Conservation (phyloP, 1,284 basidiomycete species). For the Microbotryum saponariae region DNA sequence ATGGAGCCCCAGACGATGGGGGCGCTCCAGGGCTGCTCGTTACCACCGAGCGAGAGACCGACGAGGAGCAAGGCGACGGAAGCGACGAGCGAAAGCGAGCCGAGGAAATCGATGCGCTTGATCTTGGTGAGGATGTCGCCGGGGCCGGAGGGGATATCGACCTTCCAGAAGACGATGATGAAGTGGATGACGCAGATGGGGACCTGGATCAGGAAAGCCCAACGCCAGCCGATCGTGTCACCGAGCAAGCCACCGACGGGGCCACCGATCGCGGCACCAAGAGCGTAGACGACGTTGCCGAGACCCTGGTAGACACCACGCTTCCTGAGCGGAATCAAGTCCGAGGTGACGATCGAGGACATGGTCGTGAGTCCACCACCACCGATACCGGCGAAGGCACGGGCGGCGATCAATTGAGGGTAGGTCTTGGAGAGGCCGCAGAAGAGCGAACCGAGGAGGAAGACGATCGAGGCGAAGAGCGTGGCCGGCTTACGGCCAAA, state of each 20-base stretch:
- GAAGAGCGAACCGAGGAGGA: constrained; percentile 29
- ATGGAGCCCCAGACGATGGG: constrained; percentile 66
- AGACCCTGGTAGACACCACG: constrained; percentile 31
- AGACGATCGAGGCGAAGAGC: constrained; percentile 30
- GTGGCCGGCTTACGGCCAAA: constrained; percentile 33
- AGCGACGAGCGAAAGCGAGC: constrained; percentile 41
- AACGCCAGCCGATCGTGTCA: constrained; percentile 31
- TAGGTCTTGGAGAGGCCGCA: constrained; percentile 31
- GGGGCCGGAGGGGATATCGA: constrained; percentile 42
- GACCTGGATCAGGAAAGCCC: constrained; percentile 41
- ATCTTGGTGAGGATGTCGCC: constrained; percentile 40
- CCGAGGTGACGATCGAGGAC: constrained; percentile 29
- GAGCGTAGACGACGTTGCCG: constrained; percentile 30
- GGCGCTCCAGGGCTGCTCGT: constrained; percentile 51
- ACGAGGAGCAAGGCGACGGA: constrained; percentile 40
- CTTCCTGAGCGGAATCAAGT: constrained; percentile 28
- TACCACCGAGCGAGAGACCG: constrained; percentile 36
- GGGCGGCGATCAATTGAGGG: constrained; percentile 30
- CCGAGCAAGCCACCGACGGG: constrained; percentile 32
- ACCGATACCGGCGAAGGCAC: constrained; percentile 33
- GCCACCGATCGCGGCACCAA: constrained; percentile 41
- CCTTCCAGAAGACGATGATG: constrained; percentile 41
- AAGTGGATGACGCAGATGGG: constrained; percentile 42
- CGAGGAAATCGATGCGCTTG: constrained; percentile 43
- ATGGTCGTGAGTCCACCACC: constrained; percentile 32